Evolutionary conservation across 2,329 filamentous ascomycete genomes (phyloP).

Genomic region (Furcasterigmium furcatum): DNA sequence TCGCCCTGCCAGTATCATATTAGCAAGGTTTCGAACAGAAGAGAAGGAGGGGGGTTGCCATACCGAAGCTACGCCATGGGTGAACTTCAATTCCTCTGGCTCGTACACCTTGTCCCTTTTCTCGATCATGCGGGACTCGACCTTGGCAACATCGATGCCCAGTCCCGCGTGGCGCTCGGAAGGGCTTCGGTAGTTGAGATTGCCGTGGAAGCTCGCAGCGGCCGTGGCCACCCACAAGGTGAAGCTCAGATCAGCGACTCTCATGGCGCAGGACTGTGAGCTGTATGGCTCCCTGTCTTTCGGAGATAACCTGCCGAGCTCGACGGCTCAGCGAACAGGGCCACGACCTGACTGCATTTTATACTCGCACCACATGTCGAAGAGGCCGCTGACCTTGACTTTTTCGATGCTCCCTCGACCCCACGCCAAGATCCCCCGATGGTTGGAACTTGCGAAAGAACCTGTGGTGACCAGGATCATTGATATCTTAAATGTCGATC

Average conservation of each 20-base stretch:
- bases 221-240: not conserved
- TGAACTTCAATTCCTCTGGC: slow-evolving; percentile 54
- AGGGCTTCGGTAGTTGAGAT: slow-evolving; percentile 66
- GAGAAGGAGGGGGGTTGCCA: too few species aligned
- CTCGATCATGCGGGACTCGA: slow-evolving; percentile 47
- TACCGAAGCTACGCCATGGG: slow-evolving; percentile 52
- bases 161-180: slow-evolving; percentile 60
- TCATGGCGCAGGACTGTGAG: not conserved
- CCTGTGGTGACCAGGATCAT: too few species aligned
- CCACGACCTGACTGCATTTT: too few species aligned
- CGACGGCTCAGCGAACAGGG: too few species aligned
- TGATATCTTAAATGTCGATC: too few species aligned
- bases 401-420: too few species aligned
- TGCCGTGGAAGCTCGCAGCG: slow-evolving; percentile 22
- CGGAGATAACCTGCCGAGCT: too few species aligned
- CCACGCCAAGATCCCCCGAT: too few species aligned
- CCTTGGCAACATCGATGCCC: slow-evolving; percentile 59
- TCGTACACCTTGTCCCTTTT: slow-evolving; percentile 31
- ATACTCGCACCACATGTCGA: too few species aligned
- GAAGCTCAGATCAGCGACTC: not conserved
- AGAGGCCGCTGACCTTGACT: too few species aligned
- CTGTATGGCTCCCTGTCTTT: too few species aligned
- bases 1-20: slow-evolving; percentile 26
- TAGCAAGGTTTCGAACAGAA: not conserved
- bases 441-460: too few species aligned